Base-by-base conservation (phyloP, 805 yeast genomes). In the Kazachstania psychrophila region DNA sequence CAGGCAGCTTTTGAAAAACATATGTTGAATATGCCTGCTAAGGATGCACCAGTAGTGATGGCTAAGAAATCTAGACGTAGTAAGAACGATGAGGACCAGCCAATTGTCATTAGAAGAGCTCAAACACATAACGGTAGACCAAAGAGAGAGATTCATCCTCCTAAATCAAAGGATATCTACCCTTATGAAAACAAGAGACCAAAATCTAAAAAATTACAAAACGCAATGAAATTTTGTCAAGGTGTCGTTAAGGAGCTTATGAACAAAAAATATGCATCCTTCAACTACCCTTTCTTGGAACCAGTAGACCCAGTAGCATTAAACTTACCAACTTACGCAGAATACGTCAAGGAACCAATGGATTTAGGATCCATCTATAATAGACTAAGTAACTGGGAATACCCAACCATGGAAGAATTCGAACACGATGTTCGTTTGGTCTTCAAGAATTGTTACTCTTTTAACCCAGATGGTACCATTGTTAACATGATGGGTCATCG, bases 251-350 rank as follows among this genome's bases (percentile, higher is more conserved):
- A 82, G 56, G 98, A 92, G 51, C 66, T 92, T 54, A 68, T 67
- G 40, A 75, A 83, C 13, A 89, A 89, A 61, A 88, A 86, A 63
- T 81, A 86, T 59, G 85, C 81, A 51, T 70, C 77, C 30, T 79
- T 82, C 54, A 79, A 89, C 46, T 92, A 79, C 63, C 96, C 98
- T 22, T 92, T 92, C 52, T 61, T 89, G 52, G 80, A 74, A 41
- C 97, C 98, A 1, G 98, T 92, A 28, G 97, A 92, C 60, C 92
- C 96, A 0, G 87, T 88, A 23, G 94, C 95, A 12, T 71, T 89
- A 53, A 86, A 85, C 51, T 79, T 94, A 47, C 98, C 98, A 20
- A 76, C 87, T 30, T 92, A 92, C 60, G 73, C 74, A 48, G 94
- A 89, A 50, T 66, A 85, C 39, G 79, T 92, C 40, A 86, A 85